phyloP scores from a whole-genome alignment of 2,329 filamentous ascomycete species.

The Pyrenophora tritici-repentis region DNA sequence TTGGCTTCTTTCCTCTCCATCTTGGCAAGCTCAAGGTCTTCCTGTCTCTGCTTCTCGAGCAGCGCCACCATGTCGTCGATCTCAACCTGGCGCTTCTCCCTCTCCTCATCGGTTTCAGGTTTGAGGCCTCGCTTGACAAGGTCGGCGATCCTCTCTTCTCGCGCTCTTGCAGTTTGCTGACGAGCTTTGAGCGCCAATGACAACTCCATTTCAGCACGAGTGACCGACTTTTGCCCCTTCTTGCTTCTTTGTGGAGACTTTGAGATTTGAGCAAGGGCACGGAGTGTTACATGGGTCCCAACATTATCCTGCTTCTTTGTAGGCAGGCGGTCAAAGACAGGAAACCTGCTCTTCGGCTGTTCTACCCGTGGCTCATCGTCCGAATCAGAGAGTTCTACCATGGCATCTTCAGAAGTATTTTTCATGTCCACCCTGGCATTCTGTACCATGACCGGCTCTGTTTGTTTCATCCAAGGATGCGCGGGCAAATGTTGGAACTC shows the following conservation, averaged over 20 bases:
- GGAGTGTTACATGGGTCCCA: constrained; percentile 69
- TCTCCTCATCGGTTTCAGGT: constrained; percentile 84
- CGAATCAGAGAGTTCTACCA: constrained; percentile 52
- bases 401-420: constrained; percentile 5
- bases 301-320: constrained; percentile 66
- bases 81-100: constrained; percentile 77
- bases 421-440: constrained; percentile 17
- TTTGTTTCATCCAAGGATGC: constrained; percentile 29
- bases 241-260: constrained; percentile 61
- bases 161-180: constrained; percentile 77
- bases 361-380: constrained; percentile 71
- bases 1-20: constrained; percentile 76
- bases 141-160: constrained; percentile 75
- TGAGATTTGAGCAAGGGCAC: constrained; percentile 72
- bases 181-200: constrained; percentile 73
- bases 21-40: constrained; percentile 78
- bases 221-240: constrained; percentile 63
- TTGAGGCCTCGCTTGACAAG: constrained; percentile 79
- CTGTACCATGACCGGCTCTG: constrained; percentile 18
- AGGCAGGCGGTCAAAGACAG: constrained; percentile 72
- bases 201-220: constrained; percentile 69
- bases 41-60: constrained; percentile 78
- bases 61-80: constrained; percentile 74
- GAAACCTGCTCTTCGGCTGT: constrained; percentile 44
- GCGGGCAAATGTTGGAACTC: constrained; percentile 44